Base-by-base conservation (phyloP, 176 grass and related monocot genomes). In the Oryza coarctata region DNA sequence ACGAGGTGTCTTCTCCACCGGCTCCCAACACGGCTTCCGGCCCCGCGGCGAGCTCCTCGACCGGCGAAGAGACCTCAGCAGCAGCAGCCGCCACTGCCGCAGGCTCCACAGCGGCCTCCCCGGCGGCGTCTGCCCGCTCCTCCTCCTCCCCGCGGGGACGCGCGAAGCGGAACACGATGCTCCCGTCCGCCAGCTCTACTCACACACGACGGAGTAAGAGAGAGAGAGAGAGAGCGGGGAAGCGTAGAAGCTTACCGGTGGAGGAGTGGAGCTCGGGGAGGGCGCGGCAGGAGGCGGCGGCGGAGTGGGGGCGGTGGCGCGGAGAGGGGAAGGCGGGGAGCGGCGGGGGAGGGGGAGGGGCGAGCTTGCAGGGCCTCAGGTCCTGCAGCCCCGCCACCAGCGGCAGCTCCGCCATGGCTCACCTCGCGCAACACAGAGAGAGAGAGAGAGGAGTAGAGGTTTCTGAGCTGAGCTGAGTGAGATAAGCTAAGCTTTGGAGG, bases 121-220 rank as follows among this genome's bases (percentile, higher is more conserved):
- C 49, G 49, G 49, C 49, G 18, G 49, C 49, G 49, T 22, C 63
- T 29, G n/a, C 44, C 47, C 38, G 72, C 7, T 17, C 11, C 44
- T 50, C 10, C 26, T 84, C 84, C 39, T 68, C 65, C 12, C 83
- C 87, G 30, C 27, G 67, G 62, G 75, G 44, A 62, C 76, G 81
- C 6, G 60, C 74, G 79, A 97, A 97, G 70, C 63, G 84, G 85
- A 94, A 97, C 13, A 97, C 71, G 65, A 94, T 84, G 75, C 94
- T 97, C 36, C 91, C 94, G 79, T 97, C 94, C 28, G 84, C n/a
- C 35, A 84, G 84, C 82, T 97, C 94, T 97, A 58, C 44, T 2
- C 35, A 36, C 35, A 36, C 43, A 11, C 39, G 40, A 3, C 40
- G 40, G 40, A 43, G 40, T 40, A 40, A n/a, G n/a, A n/a, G n/a